Conservation (phyloP, 352 stramenopile genomes). For the Phytophthora capsici region DNA sequence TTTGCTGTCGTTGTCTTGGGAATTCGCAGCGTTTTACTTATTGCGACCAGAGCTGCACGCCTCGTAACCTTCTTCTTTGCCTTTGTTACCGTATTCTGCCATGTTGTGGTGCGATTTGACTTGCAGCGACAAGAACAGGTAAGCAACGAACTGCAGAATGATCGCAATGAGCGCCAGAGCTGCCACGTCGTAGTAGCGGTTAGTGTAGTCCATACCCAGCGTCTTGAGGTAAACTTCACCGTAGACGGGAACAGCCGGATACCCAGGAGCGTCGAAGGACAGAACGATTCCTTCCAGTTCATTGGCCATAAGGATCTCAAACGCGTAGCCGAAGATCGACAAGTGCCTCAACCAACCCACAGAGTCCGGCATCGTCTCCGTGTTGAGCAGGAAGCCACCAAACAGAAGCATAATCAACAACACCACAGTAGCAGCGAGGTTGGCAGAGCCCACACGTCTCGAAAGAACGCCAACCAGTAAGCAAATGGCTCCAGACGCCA, state of each 20-base stretch:
- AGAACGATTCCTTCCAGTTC: constrained; percentile 78
- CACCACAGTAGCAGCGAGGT: constrained; percentile 77
- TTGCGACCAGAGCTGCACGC: constrained; percentile 11
- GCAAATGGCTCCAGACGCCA: constrained; percentile 77
- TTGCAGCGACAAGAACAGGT: constrained; percentile 72
- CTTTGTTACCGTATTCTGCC: constrained; percentile 28
- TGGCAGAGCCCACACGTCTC: constrained; percentile 69
- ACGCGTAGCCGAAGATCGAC: constrained; percentile 90
- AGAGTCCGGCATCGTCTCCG: constrained; percentile 73
- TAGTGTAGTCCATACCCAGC: constrained; percentile 82
- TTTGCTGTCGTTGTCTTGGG: too few species aligned
- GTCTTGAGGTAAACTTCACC: constrained; percentile 87
- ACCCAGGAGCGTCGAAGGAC: constrained; percentile 79
- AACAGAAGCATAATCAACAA: constrained; percentile 87
- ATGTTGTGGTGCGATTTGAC: constrained; percentile 61
- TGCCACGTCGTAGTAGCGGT: constrained; percentile 73
- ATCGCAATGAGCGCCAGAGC: constrained; percentile 61
- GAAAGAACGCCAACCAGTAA: constrained; percentile 76
- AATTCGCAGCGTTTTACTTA: too few species aligned
- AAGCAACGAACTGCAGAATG: constrained; percentile 64
- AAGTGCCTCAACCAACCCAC: constrained; percentile 81
- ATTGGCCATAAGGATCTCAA: constrained; percentile 89
- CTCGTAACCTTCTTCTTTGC: constrained; percentile 27
- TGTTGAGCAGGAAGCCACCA: constrained; percentile 87
- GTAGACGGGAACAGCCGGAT: constrained; percentile 80